phyloP scores from a whole-genome alignment of 2,329 filamentous ascomycete species.

The Achaetomium macrosporum region DNA sequence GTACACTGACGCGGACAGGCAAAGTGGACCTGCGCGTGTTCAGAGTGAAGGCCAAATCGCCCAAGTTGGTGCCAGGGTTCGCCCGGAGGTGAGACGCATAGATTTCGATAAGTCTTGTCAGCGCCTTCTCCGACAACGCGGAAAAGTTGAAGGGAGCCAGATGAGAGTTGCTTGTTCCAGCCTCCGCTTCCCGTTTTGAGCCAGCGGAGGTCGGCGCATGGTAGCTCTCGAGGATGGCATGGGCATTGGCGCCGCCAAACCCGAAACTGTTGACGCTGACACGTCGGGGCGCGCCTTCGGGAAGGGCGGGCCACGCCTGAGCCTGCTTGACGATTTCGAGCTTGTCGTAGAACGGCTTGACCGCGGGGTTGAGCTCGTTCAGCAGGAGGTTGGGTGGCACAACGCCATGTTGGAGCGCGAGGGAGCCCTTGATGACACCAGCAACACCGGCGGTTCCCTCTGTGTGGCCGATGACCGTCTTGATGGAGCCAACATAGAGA shows the following conservation, averaged over 20 bases:
- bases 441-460: slow-evolving; percentile 43
- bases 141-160: slow-evolving; percentile 7
- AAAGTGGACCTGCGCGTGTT: slow-evolving; percentile 1
- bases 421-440: slow-evolving; percentile 36
- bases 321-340: background rate
- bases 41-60: slow-evolving; percentile 10
- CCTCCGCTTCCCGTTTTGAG: too few species aligned
- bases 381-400: slow-evolving; percentile 41
- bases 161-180: background rate
- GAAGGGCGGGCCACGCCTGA: background rate
- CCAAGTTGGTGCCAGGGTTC: background rate
- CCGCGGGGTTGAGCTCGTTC: slow-evolving; percentile 24
- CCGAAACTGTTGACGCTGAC: slow-evolving; percentile 6
- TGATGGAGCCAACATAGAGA: slow-evolving; percentile 34
- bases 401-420: slow-evolving; percentile 34
- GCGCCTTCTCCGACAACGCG: slow-evolving; percentile 4
- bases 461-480: slow-evolving; percentile 40
- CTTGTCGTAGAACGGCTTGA: background rate
- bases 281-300: background rate
- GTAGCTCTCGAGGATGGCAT: slow-evolving; percentile 19
- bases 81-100: slow-evolving; percentile 1
- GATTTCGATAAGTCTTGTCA: background rate
- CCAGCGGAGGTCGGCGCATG: too few species aligned
- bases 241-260: slow-evolving; percentile 29
- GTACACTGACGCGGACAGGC: background rate